Percentiles rank a stretch among this genome's conserved stretches.
Conservation (phyloP, 176 grass and related monocot genomes). For the Eragrostis curvula region DNA sequence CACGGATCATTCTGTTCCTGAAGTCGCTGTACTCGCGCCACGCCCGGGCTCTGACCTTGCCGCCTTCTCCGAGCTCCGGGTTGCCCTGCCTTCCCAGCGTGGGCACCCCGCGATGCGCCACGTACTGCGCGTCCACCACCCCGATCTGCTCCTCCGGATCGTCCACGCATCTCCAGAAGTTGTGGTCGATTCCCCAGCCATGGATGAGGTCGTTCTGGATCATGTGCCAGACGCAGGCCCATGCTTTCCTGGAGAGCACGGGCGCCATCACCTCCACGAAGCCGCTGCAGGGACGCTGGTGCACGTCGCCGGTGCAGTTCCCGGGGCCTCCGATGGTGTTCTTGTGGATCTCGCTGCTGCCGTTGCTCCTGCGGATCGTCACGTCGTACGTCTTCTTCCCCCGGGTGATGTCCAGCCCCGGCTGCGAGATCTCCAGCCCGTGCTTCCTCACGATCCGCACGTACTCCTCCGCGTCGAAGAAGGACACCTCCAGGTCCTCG, state of each 20-base stretch:
- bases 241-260: constrained; percentile 40
- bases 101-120: constrained; percentile 26
- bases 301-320: background rate
- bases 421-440: constrained; percentile 50
- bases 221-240: constrained; percentile 57
- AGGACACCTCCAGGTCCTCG: constrained; percentile 33
- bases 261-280: constrained; percentile 56
- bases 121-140: constrained; percentile 38
- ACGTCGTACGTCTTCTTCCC: constrained; percentile 15
- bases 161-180: constrained; percentile 48
- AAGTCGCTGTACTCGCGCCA: constrained; percentile 14
- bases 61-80: background rate
- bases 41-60: background rate
- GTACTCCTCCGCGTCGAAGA: constrained; percentile 37
- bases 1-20: background rate
- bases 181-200: constrained; percentile 36
- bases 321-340: background rate
- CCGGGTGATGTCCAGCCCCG: constrained; percentile 18
- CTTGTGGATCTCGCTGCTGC: constrained; percentile 33
- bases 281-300: constrained; percentile 39
- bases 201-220: constrained; percentile 49
- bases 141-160: constrained; percentile 20
- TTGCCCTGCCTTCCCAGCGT: background rate
- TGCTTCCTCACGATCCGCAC: constrained; percentile 20
- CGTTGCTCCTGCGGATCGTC: background rate